Percentiles rank a stretch among this genome's conserved stretches.
Evolutionary conservation across 257 asterid species (phyloP).

Genomic region (Striga asiatica): DNA sequence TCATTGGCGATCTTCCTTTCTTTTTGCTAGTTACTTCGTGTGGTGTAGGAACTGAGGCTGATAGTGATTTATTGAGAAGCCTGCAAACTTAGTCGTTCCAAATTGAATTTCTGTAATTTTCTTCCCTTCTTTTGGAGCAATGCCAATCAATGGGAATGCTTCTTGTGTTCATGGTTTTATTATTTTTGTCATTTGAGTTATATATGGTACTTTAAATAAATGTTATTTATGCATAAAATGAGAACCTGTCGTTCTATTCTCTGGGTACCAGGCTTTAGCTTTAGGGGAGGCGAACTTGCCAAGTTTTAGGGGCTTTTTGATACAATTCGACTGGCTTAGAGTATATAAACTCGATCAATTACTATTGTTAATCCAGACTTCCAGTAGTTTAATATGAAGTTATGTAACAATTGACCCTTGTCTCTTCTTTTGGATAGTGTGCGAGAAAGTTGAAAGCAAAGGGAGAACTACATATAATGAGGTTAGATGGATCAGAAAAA

Average conservation of each 20-base stretch:
- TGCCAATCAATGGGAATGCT: no score
- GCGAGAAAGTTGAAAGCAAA: slow-evolving; percentile 86
- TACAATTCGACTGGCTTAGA: background rate
- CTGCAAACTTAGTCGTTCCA: no score
- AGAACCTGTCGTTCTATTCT: no score
- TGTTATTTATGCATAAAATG: no score
- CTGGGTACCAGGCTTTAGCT: background rate
- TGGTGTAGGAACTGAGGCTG: background rate
- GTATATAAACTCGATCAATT: background rate
- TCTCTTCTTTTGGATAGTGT: slow-evolving; percentile 38
- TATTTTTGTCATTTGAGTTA: no score
- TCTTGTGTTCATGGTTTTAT: no score
- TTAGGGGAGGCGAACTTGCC: background rate
- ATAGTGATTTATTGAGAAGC: background rate
- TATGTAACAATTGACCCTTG: slow-evolving; percentile 14
- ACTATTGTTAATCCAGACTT: background rate
- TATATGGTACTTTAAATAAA: no score
- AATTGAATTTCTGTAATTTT: no score
- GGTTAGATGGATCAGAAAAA: slow-evolving; percentile 32
- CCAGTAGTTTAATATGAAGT: slow-evolving; percentile 9
- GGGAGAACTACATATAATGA: slow-evolving; percentile 88
- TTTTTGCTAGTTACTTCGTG: background rate
- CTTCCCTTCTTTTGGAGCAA: background rate
- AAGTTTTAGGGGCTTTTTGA: background rate
- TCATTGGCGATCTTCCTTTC: background rate